These are phyloP conservation scores for Ottelia alismoides DNA, from an alignment of 106 monocot genomes.

Conservation along the genomic window DNA sequence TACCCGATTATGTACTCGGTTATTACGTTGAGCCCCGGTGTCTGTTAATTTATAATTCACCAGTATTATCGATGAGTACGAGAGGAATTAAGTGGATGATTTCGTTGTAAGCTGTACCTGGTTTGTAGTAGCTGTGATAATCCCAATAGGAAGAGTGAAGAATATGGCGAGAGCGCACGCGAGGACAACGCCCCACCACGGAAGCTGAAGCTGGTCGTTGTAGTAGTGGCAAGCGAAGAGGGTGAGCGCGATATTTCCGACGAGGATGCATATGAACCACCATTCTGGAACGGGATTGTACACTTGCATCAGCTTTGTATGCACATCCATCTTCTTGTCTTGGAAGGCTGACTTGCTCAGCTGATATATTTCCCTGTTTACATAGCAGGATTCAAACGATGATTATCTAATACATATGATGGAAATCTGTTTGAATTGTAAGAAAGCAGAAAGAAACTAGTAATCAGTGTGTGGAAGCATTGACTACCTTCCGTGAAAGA, in stretches of 20 bases:
- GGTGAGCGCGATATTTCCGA: conserved; percentile 17
- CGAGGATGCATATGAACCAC: conserved; percentile 35
- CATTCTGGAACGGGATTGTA: conserved; percentile 41
- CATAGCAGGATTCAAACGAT: too few species aligned
- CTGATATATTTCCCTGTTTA: conserved; percentile 7
- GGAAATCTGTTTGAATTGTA: too few species aligned
- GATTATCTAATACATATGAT: too few species aligned
- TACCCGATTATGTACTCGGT: conserved; percentile 40
- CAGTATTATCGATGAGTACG: not conserved
- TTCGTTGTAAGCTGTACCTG: conserved; percentile 14
- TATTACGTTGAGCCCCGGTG: conserved; percentile 27
- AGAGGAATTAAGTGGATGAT: not conserved
- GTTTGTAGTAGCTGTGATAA: conserved; percentile 48
- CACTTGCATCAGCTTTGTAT: conserved; percentile 34
- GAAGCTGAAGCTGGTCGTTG: conserved; percentile 19
- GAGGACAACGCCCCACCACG: conserved; percentile 38
- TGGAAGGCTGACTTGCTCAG: conserved; percentile 14
- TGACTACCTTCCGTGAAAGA: conserved; percentile 83
- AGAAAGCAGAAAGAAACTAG: too few species aligned
- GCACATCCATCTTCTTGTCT: conserved; percentile 27
- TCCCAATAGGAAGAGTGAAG: conserved; percentile 63
- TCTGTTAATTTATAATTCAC: conserved; percentile 2
- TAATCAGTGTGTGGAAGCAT: too few species aligned
- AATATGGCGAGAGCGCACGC: conserved; percentile 28
- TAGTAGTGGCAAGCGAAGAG: conserved; percentile 9